Evolutionary conservation across 768 basidiomycete genomes (phyloP).

Genomic region (Porpolomopsis calyptriformis): DNA sequence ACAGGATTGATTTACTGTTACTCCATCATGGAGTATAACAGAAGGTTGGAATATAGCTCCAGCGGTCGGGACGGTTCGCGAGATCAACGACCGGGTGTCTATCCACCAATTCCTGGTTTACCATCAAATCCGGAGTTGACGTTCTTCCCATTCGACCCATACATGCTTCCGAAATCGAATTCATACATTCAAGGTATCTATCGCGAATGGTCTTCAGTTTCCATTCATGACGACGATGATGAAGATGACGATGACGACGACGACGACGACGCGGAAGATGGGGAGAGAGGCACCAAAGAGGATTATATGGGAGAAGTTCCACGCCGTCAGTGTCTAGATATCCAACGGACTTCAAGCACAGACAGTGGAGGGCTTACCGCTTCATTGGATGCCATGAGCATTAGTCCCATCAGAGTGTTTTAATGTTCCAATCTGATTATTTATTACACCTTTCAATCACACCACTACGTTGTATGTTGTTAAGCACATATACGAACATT

Average conservation of each 20-base stretch:
- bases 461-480: no score
- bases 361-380: conserved; percentile 48
- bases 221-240: conserved; percentile 64
- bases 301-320: no score
- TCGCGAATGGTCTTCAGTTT: conserved; percentile 81
- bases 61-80: conserved; percentile 11
- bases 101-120: conserved; percentile 22
- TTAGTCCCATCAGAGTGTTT: conserved; percentile 54
- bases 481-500: no score
- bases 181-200: conserved; percentile 76
- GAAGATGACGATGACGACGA: conserved; percentile 53
- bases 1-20: conserved; percentile 93
- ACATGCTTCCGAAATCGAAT: conserved; percentile 72
- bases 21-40: conserved; percentile 84
- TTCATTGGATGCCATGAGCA: conserved; percentile 76
- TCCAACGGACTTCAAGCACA: conserved; percentile 15
- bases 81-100: conserved; percentile 9
- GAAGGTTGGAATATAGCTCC: conserved; percentile 45
- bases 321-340: conserved; percentile 11
- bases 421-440: no score
- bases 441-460: no score
- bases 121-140: conserved; percentile 60
- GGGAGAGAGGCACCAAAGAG: conserved; percentile 11
- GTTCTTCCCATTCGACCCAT: conserved; percentile 99
- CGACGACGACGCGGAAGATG: conserved; percentile 24